Percentiles rank a stretch among this genome's conserved stretches.
These are phyloP conservation scores for Rhexocercosporidium sp. DNA, from an alignment of 2,329 filamentous ascomycete genomes.

Conservation along the genomic window DNA sequence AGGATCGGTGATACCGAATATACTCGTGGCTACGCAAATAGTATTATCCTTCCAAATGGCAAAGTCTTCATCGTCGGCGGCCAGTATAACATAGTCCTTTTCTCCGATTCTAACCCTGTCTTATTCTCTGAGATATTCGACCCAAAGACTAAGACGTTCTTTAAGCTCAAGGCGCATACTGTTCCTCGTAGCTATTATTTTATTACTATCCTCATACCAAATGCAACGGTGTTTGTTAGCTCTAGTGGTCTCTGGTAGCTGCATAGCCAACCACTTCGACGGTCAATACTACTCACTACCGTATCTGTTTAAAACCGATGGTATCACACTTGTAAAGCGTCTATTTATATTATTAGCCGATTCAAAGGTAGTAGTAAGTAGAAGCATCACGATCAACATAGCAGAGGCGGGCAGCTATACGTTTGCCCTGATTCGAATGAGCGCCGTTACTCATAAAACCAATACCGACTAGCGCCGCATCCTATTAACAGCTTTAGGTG, in stretches of 20 bases:
- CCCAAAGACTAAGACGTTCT: constrained; percentile 49
- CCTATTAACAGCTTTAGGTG: constrained; percentile 49
- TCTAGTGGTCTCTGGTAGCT: constrained; percentile 59
- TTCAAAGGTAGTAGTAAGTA: constrained; percentile 34
- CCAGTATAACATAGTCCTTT: constrained; percentile 49
- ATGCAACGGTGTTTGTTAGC: constrained; percentile 55
- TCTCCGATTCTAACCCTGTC: constrained; percentile 50
- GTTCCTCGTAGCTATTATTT: constrained; percentile 54
- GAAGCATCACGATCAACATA: constrained; percentile 43
- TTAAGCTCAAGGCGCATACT: constrained; percentile 47
- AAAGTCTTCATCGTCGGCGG: constrained; percentile 54
- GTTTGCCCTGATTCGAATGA: constrained; percentile 53
- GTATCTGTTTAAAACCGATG: constrained; percentile 56
- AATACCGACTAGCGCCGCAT: constrained; percentile 65
- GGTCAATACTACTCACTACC: constrained; percentile 60
- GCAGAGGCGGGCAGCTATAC: constrained; percentile 34
- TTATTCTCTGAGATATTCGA: constrained; percentile 53
- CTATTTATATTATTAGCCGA: constrained; percentile 47
- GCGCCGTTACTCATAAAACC: constrained; percentile 58
- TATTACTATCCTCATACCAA: constrained; percentile 53
- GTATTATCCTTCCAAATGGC: constrained; percentile 55
- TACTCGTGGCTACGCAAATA: constrained; percentile 50
- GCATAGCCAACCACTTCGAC: constrained; percentile 56
- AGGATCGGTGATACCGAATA: constrained; percentile 45
- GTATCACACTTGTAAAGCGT: constrained; percentile 50